Evolutionary conservation across 768 basidiomycete genomes (phyloP).

Genomic region (Mycena metata): DNA sequence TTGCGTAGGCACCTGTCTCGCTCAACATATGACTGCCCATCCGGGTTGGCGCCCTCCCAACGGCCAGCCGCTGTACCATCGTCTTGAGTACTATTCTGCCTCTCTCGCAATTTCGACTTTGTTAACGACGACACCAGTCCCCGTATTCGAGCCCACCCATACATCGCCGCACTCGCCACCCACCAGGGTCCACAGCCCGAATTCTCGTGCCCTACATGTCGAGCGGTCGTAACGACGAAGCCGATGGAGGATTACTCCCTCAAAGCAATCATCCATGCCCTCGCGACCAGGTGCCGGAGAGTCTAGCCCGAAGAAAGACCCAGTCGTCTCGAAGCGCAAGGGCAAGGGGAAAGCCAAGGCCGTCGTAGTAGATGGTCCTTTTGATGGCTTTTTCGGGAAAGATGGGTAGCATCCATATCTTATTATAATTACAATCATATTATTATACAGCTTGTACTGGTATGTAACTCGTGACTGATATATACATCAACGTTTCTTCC

Average conservation of each 20-base stretch:
- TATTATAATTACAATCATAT: conserved; percentile 17
- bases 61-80: conserved; percentile 44
- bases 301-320: conserved; percentile 53
- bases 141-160: conserved; percentile 44
- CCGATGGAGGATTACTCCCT: conserved; percentile 75
- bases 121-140: conserved; percentile 19
- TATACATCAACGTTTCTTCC: conserved; percentile 56
- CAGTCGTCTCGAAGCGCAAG: conserved; percentile 30
- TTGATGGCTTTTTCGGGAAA: conserved; percentile 62
- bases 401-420: conserved; percentile 10
- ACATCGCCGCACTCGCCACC: conserved; percentile 44
- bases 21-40: conserved; percentile 61
- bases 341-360: conserved; percentile 43
- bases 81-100: conserved; percentile 25
- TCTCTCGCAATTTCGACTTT: too few relatives aligned
- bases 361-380: conserved; percentile 45
- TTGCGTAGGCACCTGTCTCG: conserved; percentile 52
- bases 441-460: conserved; percentile 24
- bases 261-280: conserved; percentile 66
- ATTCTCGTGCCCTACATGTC: conserved; percentile 80
- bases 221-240: conserved; percentile 59
- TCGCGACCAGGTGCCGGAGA: conserved; percentile 67
- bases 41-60: conserved; percentile 56
- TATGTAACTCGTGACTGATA: conserved; percentile 1
- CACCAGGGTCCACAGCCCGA: conserved; percentile 55